phyloP scores from a whole-genome alignment of 768 basidiomycete species.

The Auriscalpium orientale region DNA sequence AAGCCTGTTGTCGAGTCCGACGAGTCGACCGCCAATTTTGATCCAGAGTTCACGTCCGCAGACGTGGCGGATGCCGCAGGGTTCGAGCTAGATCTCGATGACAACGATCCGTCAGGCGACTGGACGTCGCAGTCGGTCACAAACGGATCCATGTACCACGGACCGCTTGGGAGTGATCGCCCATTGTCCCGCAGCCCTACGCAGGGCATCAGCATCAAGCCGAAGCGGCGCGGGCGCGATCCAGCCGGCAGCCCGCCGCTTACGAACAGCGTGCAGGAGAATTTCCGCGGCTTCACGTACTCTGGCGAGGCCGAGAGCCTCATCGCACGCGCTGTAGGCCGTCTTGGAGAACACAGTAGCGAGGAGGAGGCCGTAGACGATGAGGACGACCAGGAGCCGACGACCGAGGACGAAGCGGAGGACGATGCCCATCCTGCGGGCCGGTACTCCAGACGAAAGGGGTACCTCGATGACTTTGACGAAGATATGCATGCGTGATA shows the following conservation, averaged over 20 bases:
- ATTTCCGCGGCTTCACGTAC: constrained; percentile 92
- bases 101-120: constrained; percentile 62
- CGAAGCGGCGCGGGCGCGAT: constrained; percentile 23
- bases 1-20: constrained; percentile 97
- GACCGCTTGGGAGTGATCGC: constrained; percentile 53
- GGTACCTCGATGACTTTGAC: constrained; percentile 31
- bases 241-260: constrained; percentile 47
- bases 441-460: constrained; percentile 53
- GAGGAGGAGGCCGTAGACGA: constrained; percentile 20
- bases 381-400: constrained; percentile 35
- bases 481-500: constrained; percentile 28
- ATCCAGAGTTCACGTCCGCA: constrained; percentile 94
- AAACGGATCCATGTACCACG: constrained; percentile 48
- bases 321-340: constrained; percentile 32
- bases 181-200: constrained; percentile 7
- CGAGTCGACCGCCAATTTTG: constrained; percentile 97
- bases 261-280: constrained; percentile 91
- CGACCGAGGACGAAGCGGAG: constrained; percentile 73
- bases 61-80: constrained; percentile 70
- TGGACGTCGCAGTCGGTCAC: constrained; percentile 39
- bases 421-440: constrained; percentile 58
- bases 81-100: constrained; percentile 32
- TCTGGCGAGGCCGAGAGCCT: constrained; percentile 63
- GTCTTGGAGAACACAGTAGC: constrained; percentile 26
- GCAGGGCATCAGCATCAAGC: constrained; percentile 11